A percentile compares a stretch with the other conserved stretches of the same genome.
These are phyloP conservation scores for Actinomucor elegans DNA, from an alignment of 371 early-diverging fungal species.

Conservation along the genomic window DNA sequence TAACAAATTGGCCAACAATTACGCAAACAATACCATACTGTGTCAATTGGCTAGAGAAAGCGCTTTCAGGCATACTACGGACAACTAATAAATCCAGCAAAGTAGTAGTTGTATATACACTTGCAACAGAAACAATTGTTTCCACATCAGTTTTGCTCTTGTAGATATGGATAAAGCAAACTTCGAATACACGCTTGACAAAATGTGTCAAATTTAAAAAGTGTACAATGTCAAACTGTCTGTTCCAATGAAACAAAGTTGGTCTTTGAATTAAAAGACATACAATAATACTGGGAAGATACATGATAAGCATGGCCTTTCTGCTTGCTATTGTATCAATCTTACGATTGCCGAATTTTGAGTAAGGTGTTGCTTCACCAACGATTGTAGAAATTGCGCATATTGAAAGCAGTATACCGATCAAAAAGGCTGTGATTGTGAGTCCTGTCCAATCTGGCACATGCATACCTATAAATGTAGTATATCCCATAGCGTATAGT, in stretches of 20 bases:
- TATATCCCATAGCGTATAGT: not conserved
- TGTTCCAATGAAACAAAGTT: not conserved
- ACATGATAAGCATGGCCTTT: conserved; percentile 24
- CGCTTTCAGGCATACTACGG: not conserved
- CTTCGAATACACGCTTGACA: conserved; percentile 23
- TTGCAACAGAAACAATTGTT: not conserved
- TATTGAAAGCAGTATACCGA: conserved; percentile 7
- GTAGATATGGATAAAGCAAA: conserved; percentile 17
- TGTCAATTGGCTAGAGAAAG: not conserved
- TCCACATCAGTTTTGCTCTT: conserved; percentile 10
- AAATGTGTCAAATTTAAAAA: conserved; percentile 18
- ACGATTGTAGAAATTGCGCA: conserved; percentile 9
- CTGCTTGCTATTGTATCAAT: conserved; percentile 18
- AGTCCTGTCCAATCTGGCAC: conserved; percentile 18
- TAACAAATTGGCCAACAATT: conserved; percentile 5
- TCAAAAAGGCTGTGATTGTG: not conserved
- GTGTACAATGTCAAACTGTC: conserved; percentile 15
- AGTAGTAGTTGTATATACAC: conserved; percentile 7
- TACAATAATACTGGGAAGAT: conserved; percentile 18
- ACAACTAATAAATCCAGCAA: conserved; percentile 13
- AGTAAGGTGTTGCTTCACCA: conserved; percentile 19
- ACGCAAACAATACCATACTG: not conserved
- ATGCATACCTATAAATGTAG: conserved; percentile 6
- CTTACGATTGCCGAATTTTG: conserved; percentile 24
- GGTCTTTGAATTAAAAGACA: conserved; percentile 3